Evolutionary conservation across 345 rosid genomes (phyloP), one percentile per base, ranked within the genome.

Genomic region (Syzygium oleosum): DNA sequence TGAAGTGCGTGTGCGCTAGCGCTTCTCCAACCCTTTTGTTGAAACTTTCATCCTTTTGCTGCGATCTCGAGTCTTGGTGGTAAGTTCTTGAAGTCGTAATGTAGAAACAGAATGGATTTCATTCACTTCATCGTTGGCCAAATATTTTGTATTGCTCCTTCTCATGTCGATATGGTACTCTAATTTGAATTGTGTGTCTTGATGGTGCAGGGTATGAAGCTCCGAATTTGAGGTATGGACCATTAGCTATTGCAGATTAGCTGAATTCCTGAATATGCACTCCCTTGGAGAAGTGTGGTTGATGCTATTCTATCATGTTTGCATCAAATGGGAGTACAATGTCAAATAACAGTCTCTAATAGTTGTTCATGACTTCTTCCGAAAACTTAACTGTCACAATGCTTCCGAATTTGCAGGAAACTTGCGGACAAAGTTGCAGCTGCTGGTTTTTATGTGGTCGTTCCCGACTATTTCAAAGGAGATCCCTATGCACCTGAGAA

Each of bases 391-490:
- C 65, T 11, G 17, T 85, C 17, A n/a, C 43, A n/a, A 63, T 78
- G 85, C 41, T 80, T 90, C 17, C 85, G 61, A 27, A 87, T 31
- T 52, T 85, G 89, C 85, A 94, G 97, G 90, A 94, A 94, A 89
- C 93, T 96, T 52, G 98, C 97, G 0, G 98, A 96, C 93, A 96
- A 95, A 90, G 92, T 94, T 89, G 96, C 96, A 85, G 94, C 90
- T 87, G 92, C 94, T 93, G 98, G 97, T 61, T 95, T 89, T 89
- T 93, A 88, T 87, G 98, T 91, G 41, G 95, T 90, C 55, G 96
- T 93, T 88, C 98, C 97, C 1, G 98, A 96, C 88, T 93, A 93
- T 91, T 85, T 96, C 83, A 88, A 92, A 85, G 96, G 96, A 55
- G 97, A 96, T 80, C 95, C 96, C 19, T 95, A 41, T 88, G 88